Evolutionary conservation across 768 basidiomycete genomes (phyloP).

Genomic region (Sporobolomyces roseus): DNA sequence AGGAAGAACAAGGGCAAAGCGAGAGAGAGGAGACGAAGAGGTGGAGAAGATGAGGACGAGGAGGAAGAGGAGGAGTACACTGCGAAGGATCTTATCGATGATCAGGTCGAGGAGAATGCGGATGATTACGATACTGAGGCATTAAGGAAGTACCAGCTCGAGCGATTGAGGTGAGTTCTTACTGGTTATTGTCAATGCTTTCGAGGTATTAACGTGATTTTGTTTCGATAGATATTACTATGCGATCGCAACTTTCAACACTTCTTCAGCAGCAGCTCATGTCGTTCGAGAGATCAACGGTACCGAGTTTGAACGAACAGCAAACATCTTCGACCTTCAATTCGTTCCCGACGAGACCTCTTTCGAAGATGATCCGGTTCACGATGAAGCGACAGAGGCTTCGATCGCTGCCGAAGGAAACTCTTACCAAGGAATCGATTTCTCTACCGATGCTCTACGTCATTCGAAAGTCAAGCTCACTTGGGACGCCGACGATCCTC

Average conservation of each 20-base stretch:
- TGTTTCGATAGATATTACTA: conserved; percentile 81
- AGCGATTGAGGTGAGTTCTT: conserved; percentile 67
- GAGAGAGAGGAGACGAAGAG: conserved; percentile 30
- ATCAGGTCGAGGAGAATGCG: conserved; percentile 53
- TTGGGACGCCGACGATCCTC: conserved; percentile 96
- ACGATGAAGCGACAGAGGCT: conserved; percentile 78
- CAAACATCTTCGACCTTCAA: conserved; percentile 91
- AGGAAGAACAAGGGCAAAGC: conserved; percentile 50
- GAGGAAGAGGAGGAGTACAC: conserved; percentile 46
- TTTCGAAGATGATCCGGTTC: conserved; percentile 49
- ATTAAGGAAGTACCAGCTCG: conserved; percentile 83
- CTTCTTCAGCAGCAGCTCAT: conserved; percentile 68
- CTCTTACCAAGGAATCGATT: conserved; percentile 73
- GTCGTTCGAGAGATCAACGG: conserved; percentile 83
- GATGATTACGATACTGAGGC: conserved; percentile 80
- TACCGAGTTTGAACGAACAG: conserved; percentile 91
- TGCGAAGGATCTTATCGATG: conserved; percentile 44
- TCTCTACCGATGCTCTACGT: conserved; percentile 88
- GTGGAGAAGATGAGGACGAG: conserved; percentile 41
- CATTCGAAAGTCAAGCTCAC: conserved; percentile 97
- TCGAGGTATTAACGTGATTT: background rate
- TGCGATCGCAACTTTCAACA: conserved; percentile 84
- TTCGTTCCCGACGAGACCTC: conserved; percentile 51
- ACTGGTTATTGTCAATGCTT: no score
- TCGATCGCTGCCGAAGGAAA: conserved; percentile 49